phyloP scores from a whole-genome alignment of 495 filamentous ascomycete genomes.

The Podospora didyma region DNA sequence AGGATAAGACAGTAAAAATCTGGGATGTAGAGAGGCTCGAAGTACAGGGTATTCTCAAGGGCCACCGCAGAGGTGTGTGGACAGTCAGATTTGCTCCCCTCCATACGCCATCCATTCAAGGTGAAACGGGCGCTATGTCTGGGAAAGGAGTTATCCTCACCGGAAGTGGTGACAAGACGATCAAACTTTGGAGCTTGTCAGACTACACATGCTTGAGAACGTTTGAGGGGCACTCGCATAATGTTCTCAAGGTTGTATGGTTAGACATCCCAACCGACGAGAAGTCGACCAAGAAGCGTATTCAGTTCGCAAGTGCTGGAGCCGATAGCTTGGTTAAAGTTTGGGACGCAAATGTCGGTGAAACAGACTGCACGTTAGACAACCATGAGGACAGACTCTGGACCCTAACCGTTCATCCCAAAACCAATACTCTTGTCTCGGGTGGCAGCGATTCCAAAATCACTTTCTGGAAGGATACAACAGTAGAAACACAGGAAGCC shows the following conservation, averaged over 20 bases:
- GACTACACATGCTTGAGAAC: conserved; percentile 93
- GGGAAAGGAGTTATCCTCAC: conserved; percentile 78
- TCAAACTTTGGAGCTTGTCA: conserved; percentile 90
- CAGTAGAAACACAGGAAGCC: conserved; percentile 68
- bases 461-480: conserved; percentile 94
- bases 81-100: conserved; percentile 82
- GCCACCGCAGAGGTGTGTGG: conserved; percentile 94
- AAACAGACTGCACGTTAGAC: conserved; percentile 82
- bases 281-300: conserved; percentile 44
- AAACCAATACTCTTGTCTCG: conserved; percentile 69
- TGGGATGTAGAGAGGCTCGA: conserved; percentile 89
- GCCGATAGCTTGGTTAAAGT: conserved; percentile 96
- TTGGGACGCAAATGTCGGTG: conserved; percentile 80
- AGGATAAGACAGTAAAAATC: conserved; percentile 95
- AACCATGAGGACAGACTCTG: conserved; percentile 94
- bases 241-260: conserved; percentile 91
- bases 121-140: conserved; percentile 59
- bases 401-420: conserved; percentile 73
- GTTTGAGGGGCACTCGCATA: conserved; percentile 94
- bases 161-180: conserved; percentile 88
- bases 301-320: conserved; percentile 78
- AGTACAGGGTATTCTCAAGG: conserved; percentile 79
- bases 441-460: conserved; percentile 85
- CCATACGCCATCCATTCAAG: conserved; percentile 66
- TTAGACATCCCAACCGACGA: conserved; percentile 57